Evolutionary conservation across 345 rosid species (phyloP).

Genomic region (Eutrema yunnanense): DNA sequence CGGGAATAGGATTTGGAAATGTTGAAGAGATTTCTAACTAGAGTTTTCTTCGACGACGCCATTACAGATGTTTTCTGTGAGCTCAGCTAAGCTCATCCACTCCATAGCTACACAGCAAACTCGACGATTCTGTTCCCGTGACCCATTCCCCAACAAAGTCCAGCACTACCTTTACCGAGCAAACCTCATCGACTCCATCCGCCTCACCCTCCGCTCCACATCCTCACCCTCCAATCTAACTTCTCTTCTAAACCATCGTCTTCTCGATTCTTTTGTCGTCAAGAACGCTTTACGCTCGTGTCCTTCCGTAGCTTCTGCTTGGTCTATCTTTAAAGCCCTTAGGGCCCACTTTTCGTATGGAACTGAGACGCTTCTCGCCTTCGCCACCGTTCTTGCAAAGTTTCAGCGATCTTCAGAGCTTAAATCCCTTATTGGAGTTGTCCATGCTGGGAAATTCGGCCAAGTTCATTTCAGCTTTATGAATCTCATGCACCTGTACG

Average conservation of each 20-base stretch:
- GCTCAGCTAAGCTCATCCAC: conserved; percentile 12
- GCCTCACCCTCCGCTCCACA: conserved; percentile 65
- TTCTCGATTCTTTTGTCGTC: conserved; percentile 66
- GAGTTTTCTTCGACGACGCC: conserved; percentile 58
- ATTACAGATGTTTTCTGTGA: conserved; percentile 35
- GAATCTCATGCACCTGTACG: conserved; percentile 69
- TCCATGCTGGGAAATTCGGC: conserved; percentile 44
- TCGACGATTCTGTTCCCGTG: conserved; percentile 50
- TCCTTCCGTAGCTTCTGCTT: conserved; percentile 59
- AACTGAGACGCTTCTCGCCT: conserved; percentile 48
- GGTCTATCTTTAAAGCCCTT: conserved; percentile 48
- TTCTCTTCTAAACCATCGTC: conserved; percentile 48
- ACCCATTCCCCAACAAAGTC: conserved; percentile 70
- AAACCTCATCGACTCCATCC: conserved; percentile 60
- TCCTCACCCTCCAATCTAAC: conserved; percentile 23
- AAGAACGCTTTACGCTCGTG: conserved; percentile 65
- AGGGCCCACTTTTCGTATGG: conserved; percentile 36
- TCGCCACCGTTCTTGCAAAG: conserved; percentile 72
- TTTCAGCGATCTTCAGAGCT: conserved; percentile 44
- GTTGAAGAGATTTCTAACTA: conserved; percentile 57
- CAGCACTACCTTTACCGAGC: conserved; percentile 70
- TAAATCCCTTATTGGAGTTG: conserved; percentile 39
- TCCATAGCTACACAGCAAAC: conserved; percentile 27
- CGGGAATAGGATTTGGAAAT: conserved; percentile 48
- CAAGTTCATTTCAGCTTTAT: conserved; percentile 49